These are phyloP conservation scores for Clitoria ternatea DNA, from an alignment of 306 rosid genomes.

Conservation along the genomic window DNA sequence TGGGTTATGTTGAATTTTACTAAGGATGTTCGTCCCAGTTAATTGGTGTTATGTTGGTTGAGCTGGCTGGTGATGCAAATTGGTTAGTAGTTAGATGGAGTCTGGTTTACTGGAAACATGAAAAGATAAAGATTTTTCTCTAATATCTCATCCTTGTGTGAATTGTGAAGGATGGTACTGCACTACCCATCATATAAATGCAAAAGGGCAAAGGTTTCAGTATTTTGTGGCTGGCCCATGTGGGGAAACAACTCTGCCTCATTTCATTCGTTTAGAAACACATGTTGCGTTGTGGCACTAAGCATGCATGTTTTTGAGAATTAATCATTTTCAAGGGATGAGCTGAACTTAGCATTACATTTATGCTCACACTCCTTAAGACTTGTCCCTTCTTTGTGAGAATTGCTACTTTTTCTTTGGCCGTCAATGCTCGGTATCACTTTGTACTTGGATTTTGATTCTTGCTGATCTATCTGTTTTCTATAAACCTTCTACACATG, in stretches of 20 bases:
- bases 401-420: slow-evolving; percentile 27
- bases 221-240: slow-evolving; percentile 25
- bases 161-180: not conserved
- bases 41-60: slow-evolving; percentile 36
- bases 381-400: slow-evolving; percentile 26
- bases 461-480: slow-evolving; percentile 24
- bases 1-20: slow-evolving; percentile 30
- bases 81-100: slow-evolving; percentile 18
- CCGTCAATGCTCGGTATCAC: slow-evolving; percentile 11
- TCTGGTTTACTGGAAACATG: slow-evolving; percentile 19
- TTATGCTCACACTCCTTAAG: not conserved
- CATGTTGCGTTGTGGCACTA: slow-evolving; percentile 22
- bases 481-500: slow-evolving; percentile 14
- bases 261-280: slow-evolving; percentile 25
- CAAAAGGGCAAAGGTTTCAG: not conserved
- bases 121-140: not conserved
- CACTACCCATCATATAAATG: not conserved
- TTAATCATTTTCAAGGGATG: slow-evolving; percentile 23
- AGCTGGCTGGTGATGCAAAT: slow-evolving; percentile 14
- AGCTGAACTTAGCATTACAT: slow-evolving; percentile 22
- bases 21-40: slow-evolving; percentile 25
- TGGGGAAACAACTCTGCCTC: slow-evolving; percentile 20
- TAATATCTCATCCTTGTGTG: slow-evolving; percentile 12
- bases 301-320: slow-evolving; percentile 22
- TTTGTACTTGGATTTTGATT: slow-evolving; percentile 26